Conservation (phyloP, 768 basidiomycete genomes). For the Leucocoprinus sp. region DNA sequence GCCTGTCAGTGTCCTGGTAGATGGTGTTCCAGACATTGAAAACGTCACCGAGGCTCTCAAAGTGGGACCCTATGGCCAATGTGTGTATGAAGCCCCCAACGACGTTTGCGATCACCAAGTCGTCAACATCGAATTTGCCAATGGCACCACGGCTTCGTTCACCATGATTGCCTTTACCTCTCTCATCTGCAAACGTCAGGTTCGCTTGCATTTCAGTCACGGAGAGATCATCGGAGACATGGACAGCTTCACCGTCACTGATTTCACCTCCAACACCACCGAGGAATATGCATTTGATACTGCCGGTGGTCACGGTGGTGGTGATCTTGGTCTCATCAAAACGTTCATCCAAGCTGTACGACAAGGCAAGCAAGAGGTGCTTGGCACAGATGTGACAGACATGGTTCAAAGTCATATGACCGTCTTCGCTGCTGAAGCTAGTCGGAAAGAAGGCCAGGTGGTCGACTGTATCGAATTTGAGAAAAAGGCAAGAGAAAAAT, state of each 20-base stretch:
- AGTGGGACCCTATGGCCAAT: slow-evolving; percentile 66
- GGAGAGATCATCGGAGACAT: slow-evolving; percentile 90
- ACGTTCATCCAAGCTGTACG: slow-evolving; percentile 73
- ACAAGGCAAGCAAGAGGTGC: slow-evolving; percentile 47
- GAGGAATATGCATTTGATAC: slow-evolving; percentile 28
- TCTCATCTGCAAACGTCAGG: slow-evolving; percentile 76
- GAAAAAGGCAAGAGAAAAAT: slow-evolving; percentile 21
- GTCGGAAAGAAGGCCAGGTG: slow-evolving; percentile 58
- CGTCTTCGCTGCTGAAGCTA: slow-evolving; percentile 83
- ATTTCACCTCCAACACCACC: slow-evolving; percentile 54
- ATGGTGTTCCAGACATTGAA: slow-evolving; percentile 82
- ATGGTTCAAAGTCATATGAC: slow-evolving; percentile 73
- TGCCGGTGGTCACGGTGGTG: slow-evolving; percentile 77
- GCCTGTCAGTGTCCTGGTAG: slow-evolving; percentile 64
- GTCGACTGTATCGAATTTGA: slow-evolving; percentile 68
- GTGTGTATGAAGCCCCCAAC: slow-evolving; percentile 80
- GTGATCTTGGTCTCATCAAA: slow-evolving; percentile 68
- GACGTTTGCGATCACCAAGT: slow-evolving; percentile 90
- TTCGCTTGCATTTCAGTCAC: slow-evolving; percentile 76
- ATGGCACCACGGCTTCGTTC: slow-evolving; percentile 75
- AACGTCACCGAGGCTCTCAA: slow-evolving; percentile 69
- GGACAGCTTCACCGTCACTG: slow-evolving; percentile 62
- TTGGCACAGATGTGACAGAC: slow-evolving; percentile 62
- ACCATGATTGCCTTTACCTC: slow-evolving; percentile 85
- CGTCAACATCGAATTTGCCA: slow-evolving; percentile 81